Percentiles rank a stretch among this genome's conserved stretches.
Evolutionary conservation across 164 flowering plant genomes (phyloP).

Genomic region (Stephania cephalantha): DNA sequence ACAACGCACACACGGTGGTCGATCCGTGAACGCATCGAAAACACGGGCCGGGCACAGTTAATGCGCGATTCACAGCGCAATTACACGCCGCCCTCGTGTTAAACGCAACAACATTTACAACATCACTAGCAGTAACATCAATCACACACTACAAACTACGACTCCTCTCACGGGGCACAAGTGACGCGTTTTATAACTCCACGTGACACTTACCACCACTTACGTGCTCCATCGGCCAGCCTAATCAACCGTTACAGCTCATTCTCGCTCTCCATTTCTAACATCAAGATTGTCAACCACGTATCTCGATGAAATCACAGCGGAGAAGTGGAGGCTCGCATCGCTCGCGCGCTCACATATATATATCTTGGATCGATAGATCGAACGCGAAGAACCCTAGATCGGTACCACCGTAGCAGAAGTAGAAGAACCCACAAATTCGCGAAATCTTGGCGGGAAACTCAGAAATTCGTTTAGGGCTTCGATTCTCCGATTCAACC

Average conservation of each 20-base stretch:
- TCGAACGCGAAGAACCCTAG: background rate
- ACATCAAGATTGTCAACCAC: background rate
- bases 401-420: background rate
- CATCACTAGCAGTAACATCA: too few relatives aligned
- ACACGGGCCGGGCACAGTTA: background rate
- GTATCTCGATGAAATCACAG: background rate
- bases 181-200: background rate
- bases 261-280: background rate
- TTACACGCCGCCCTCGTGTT: background rate
- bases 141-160: background rate
- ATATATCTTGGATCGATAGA: background rate
- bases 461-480: background rate
- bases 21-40: background rate
- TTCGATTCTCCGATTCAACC: background rate
- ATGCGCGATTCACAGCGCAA: background rate
- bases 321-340: background rate
- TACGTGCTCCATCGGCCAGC: background rate
- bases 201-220: background rate
- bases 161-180: background rate
- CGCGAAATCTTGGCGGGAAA: background rate
- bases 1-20: too few relatives aligned
- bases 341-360: background rate
- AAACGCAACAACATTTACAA: background rate
- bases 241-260: background rate
- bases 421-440: background rate